Base-by-base conservation (phyloP, 2,329 filamentous ascomycete genomes). In the Bipolaris sorokiniana region DNA sequence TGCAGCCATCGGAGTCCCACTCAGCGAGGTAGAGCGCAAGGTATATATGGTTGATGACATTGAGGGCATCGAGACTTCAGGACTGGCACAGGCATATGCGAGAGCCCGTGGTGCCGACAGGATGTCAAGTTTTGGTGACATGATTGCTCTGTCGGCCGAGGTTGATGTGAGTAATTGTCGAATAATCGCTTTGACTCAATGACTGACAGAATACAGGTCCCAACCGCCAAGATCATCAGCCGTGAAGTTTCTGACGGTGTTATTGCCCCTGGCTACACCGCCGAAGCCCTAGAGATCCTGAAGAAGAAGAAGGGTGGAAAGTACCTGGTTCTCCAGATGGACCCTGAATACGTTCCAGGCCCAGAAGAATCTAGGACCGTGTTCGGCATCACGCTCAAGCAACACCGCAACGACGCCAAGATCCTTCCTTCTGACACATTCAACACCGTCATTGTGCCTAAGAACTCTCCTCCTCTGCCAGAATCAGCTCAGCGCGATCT, bases 11-110 rank as follows among this genome's bases (percentile, higher is more conserved):
- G 95, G 93, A 66, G 88, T 95, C 6, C 91, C 92, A 20, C 85
- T 99, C 63, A 91, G 83, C 63, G 87, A 90, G 38, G 90, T 91
- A 50, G 95, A 99, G 85, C 89, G 91, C 79, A 96, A 96, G 81
- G 95, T 97, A 53, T 99, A 97, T 84, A 97, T 99, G 84, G 95
- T 99, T 57, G 91, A 96, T 73, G 95, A 97, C 74, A 96, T 99
- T 70, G 86, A 88, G 59, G 93, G 92, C 51, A 88, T 99, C 62
- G 92, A 96, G 78, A 86, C 85, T 45, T 98, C 94, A 7, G 84
- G 84, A 41, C 86, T 98, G 31, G 95, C 95, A 22, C 93, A 97
- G 80, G 95, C 95, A 37, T 99, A 99, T 73, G 94, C 95, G 57
- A 91, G 95, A 75, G 95, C 95, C 54, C 89, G 95, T 73, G 95